These are phyloP conservation scores for Corniculantispora saksenae DNA, from an alignment of 2,329 filamentous ascomycete genomes.

Conservation along the genomic window DNA sequence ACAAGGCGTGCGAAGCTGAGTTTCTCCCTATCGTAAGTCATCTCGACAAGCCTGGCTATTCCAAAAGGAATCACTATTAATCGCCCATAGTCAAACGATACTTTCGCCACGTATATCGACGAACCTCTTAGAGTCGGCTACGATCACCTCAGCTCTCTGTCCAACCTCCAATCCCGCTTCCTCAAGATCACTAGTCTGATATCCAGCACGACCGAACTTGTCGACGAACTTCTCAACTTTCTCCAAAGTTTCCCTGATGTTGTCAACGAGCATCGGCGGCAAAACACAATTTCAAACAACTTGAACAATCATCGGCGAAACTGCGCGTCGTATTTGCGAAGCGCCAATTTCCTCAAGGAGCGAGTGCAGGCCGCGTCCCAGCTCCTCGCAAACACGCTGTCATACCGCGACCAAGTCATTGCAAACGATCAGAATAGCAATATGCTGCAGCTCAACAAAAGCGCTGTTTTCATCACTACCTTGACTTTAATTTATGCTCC, in stretches of 20 bases:
- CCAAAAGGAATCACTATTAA: background rate
- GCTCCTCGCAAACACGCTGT: slow-evolving; percentile 31
- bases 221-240: slow-evolving; percentile 25
- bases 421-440: slow-evolving; percentile 33
- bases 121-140: slow-evolving; percentile 30
- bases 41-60: background rate
- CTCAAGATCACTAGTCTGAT: slow-evolving; percentile 27
- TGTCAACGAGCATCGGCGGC: background rate
- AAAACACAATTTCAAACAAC: background rate
- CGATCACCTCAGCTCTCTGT: slow-evolving; percentile 28
- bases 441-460: slow-evolving; percentile 35
- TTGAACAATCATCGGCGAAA: slow-evolving; percentile 22
- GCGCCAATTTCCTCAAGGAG: slow-evolving; percentile 27
- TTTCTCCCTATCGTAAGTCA: slow-evolving; percentile 30
- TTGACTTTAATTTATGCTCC: slow-evolving; percentile 34
- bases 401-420: slow-evolving; percentile 32
- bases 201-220: slow-evolving; percentile 23
- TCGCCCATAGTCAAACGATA: slow-evolving; percentile 25
- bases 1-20: slow-evolving; percentile 26
- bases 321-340: slow-evolving; percentile 24
- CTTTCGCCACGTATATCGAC: slow-evolving; percentile 32
- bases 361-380: slow-evolving; percentile 29
- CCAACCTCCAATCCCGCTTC: slow-evolving; percentile 30
- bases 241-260: background rate
- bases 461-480: slow-evolving; percentile 34